Conservation (phyloP, 805 yeast genomes). For the Candida khao-thaluensis region DNA sequence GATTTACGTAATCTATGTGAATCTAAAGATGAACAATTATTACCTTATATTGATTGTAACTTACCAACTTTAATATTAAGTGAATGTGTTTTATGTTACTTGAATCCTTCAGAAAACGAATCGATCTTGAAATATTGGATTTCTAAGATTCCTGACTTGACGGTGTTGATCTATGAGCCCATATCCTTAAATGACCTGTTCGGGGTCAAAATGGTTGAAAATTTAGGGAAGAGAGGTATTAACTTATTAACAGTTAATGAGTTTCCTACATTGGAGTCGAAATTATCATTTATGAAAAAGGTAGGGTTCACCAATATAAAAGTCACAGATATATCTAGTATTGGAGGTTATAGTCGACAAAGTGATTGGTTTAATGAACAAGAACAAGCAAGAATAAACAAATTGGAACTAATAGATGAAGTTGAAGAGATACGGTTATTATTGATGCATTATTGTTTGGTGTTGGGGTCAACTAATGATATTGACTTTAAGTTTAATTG, state of each 20-base stretch:
- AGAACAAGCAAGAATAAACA: constrained; percentile 46
- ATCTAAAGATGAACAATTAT: neutral
- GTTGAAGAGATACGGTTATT: constrained; percentile 66
- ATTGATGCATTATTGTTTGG: constrained; percentile 58
- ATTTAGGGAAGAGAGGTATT: constrained; percentile 60
- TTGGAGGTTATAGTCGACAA: constrained; percentile 33
- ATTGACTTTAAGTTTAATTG: constrained; percentile 1
- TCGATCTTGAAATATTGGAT: constrained; percentile 46
- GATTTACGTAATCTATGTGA: constrained; percentile 46
- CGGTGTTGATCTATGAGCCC: constrained; percentile 65
- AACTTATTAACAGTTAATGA: constrained; percentile 55
- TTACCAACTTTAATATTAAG: constrained; percentile 63
- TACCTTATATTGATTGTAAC: constrained; percentile 23
- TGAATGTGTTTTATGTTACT: constrained; percentile 76
- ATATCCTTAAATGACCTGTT: constrained; percentile 60
- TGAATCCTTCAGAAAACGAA: constrained; percentile 50
- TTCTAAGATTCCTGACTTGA: constrained; percentile 20
- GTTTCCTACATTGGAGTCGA: constrained; percentile 44
- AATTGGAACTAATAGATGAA: constrained; percentile 70
- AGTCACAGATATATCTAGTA: constrained; percentile 47
- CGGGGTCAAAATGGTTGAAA: constrained; percentile 66
- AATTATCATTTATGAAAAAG: constrained; percentile 22
- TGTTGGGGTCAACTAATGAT: constrained; percentile 24
- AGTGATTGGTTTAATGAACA: constrained; percentile 41
- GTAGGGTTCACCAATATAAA: constrained; percentile 29